Evolutionary conservation across 2,329 filamentous ascomycete genomes (phyloP), one percentile per base, ranked within the genome.

Genomic region (Aspergillus cejpii): DNA sequence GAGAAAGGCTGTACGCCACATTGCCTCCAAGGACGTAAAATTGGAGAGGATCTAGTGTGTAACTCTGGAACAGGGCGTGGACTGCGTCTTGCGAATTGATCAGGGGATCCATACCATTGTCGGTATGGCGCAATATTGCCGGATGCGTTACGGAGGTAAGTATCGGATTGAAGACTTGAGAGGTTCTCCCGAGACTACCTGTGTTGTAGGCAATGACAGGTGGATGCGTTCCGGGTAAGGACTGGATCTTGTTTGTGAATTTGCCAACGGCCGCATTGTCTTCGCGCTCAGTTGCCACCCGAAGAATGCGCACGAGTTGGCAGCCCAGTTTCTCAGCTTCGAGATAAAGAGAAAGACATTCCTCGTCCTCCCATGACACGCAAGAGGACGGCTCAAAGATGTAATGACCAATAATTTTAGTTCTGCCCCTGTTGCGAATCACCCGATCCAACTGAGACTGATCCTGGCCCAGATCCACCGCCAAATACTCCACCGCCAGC

Each of bases 11-110:
- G 49, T 66, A 68, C 7, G 66, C 59, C 3, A 71, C 66, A 23
- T 63, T 69, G 8, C 62, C 65, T 11, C 68, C 68, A 11, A 69
- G 58, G 4, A 71, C 67, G 47, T 63, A 69, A 43, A 71, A 71
- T 20, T 69, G 58, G 6, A 71, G 54, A 1, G 67, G 63, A 29
- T 71, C 68, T 15, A 71, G 59, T 24, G 67, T 58, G 27, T 68
- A 71, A 43, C 63, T 68, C 29, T 68, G 61, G 37, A 68, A 69
- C 6, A 71, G 58, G 1, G 66, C 67, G 40, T 57, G 54, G 2
- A 70, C 56, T 5, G 64, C 64, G 39, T 68, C 66, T 37, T 55
- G 59, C 5, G 66, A 64, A 5, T 63, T 67, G 14, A 69, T 64
- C 37, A 61, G 53, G 8, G 66, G 58, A 41, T 67, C 63, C 5